These are phyloP conservation scores for Mimosa bimucronata DNA, from an alignment of 306 rosid genomes.

Conservation along the genomic window DNA sequence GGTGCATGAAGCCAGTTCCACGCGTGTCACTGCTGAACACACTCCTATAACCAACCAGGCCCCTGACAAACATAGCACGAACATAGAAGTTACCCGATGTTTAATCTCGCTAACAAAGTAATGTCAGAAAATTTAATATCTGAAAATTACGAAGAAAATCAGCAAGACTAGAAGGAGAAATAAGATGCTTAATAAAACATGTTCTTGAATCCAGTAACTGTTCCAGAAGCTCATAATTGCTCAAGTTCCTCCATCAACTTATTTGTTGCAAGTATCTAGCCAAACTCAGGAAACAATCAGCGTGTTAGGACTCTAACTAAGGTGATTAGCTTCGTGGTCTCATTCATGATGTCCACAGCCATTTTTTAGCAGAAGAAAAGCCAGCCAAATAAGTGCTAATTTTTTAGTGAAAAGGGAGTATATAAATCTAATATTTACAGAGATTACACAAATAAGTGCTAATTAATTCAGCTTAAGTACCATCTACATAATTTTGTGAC, in stretches of 20 bases:
- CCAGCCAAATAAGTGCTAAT: not conserved
- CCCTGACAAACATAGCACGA: slow-evolving; percentile 62
- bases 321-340: not conserved
- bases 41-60: slow-evolving; percentile 96
- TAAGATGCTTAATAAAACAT: not conserved
- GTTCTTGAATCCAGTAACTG: not conserved
- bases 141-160: not conserved
- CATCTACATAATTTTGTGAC: not conserved
- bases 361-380: not conserved
- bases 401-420: too few species aligned
- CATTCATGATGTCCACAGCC: not conserved
- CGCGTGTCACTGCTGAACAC: slow-evolving; percentile 94
- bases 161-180: not conserved
- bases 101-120: not conserved
- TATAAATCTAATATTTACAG: too few species aligned
- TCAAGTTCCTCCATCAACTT: slow-evolving; percentile 20
- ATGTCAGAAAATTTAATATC: not conserved
- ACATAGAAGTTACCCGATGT: slow-evolving; percentile 29
- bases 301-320: not conserved
- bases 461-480: not conserved
- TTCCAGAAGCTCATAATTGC: not conserved
- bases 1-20: slow-evolving; percentile 99
- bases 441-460: not conserved
- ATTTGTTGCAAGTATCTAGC: not conserved
- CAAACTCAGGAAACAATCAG: not conserved